These are phyloP conservation scores for Solanum clarkiae DNA, from an alignment of 257 asterid species.

Conservation along the genomic window DNA sequence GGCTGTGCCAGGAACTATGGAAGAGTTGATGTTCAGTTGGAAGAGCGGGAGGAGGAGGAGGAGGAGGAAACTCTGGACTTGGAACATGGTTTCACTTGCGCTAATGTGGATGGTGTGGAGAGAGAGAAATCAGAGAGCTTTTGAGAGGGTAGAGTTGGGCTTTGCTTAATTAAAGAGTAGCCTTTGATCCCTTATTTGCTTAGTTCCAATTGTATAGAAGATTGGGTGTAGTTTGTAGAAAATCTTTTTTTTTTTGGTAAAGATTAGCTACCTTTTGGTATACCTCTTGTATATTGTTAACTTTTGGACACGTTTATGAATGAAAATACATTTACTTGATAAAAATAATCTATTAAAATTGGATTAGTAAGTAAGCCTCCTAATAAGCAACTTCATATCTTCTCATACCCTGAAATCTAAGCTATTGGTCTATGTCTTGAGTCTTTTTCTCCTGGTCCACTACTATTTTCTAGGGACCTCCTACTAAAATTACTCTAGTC, in stretches of 20 bases:
- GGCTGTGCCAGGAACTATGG: background rate
- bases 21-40: background rate
- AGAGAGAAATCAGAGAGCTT: background rate
- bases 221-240: background rate
- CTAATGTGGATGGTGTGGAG: background rate
- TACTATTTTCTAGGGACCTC: background rate
- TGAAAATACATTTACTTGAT: background rate
- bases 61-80: background rate
- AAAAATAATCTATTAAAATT: background rate
- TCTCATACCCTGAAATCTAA: background rate
- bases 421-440: background rate
- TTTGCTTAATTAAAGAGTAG: background rate
- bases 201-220: background rate
- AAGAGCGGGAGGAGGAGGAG: background rate
- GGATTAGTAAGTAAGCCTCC: background rate
- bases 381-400: background rate
- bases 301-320: background rate
- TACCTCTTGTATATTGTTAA: background rate
- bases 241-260: background rate
- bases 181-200: background rate
- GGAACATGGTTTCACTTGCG: background rate
- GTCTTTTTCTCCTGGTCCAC: background rate
- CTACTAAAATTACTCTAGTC: background rate
- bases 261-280: background rate
- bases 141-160: background rate